Evolutionary conservation across 768 basidiomycete genomes (phyloP).

Genomic region (Termitomyces sp.): DNA sequence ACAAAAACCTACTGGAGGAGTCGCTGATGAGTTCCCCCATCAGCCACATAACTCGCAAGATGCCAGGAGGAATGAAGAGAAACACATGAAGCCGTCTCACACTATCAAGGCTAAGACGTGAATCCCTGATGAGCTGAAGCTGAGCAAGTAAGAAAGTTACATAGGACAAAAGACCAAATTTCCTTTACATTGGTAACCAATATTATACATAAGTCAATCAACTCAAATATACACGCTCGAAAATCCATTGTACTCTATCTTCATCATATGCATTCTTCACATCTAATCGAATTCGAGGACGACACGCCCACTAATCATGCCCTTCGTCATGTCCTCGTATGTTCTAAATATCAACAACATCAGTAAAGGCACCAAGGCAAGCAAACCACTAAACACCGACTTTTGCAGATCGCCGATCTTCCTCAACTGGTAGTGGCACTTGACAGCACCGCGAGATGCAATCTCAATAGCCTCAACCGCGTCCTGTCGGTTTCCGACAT

Average conservation of each 20-base stretch:
- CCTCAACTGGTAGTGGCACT: slow-evolving; percentile 49
- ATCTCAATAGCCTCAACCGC: slow-evolving; percentile 78
- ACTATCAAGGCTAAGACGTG: too few relatives aligned
- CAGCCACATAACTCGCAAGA: too few relatives aligned
- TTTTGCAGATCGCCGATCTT: slow-evolving; percentile 50
- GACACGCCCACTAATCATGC: slow-evolving; percentile 50
- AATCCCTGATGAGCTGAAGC: too few relatives aligned
- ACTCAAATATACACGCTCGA: neutral
- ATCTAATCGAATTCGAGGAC: slow-evolving; percentile 34
- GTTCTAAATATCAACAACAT: slow-evolving; percentile 23
- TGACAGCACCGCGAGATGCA: slow-evolving; percentile 69
- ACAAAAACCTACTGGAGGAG: too few relatives aligned
- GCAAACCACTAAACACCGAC: slow-evolving; percentile 33
- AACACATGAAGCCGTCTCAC: too few relatives aligned
- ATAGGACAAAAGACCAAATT: neutral
- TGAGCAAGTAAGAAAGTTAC: too few relatives aligned
- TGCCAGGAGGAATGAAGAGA: too few relatives aligned
- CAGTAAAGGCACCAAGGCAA: neutral
- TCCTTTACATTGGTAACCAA: neutral
- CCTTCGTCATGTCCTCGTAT: slow-evolving; percentile 39
- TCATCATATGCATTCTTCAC: neutral
- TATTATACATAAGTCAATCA: neutral
- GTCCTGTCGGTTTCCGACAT: slow-evolving; percentile 78
- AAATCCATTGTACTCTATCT: neutral
- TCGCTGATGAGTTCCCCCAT: too few relatives aligned